Base-by-base conservation (phyloP, 495 filamentous ascomycete genomes). In the Xylaria longipes region DNA sequence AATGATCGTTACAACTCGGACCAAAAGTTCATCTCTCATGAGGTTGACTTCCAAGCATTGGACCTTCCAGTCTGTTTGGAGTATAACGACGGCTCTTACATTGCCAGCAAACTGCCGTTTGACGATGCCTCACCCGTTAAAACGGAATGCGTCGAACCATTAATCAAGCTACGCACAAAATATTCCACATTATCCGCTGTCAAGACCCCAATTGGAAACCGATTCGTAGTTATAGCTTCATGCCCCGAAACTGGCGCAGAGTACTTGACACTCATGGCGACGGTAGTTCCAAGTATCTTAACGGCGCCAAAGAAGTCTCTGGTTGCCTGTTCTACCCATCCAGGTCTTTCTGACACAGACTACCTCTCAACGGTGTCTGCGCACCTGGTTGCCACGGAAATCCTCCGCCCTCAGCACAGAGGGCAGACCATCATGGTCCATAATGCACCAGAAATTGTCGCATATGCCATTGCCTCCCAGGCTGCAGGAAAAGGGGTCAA, bases 1-100 rank as follows among this genome's bases (percentile, higher is more conserved):
- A 85, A 84, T 64, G 75, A 81, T 62, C 73, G 83, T 50, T 80
- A 83, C 41, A 85, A 85, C 52, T 82, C 84, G 1, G 45, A 48
- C 45, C 45, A 48, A 39, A 75, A 82, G 27, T 27, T 65, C 8
- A 76, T 79, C 35, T 70, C 70, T 56, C 31, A 41, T 7, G 46
- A 52, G 6, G n/a, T 39, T 37, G 46, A 54, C 15, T 14, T 67
- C 20, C 17, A 56, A 29, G n/a, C 29, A 22, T 37, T 31, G 22
- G 25, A 62, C 43, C 4, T 43, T 45, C 15, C 61, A 15, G 15
- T 64, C 12, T 4, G 12, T 20, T 17, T 64, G 11, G 22, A 46
- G 39, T 29, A 27, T 27, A 20, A 64, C 7, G 20, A 29, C 11
- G 25, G 39, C 39, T 45, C 61, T 64, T 43, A 64, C 39, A 64